These are phyloP conservation scores for Musa balbisiana DNA, from an alignment of 202 grass and related monocot genomes.

Conservation along the genomic window DNA sequence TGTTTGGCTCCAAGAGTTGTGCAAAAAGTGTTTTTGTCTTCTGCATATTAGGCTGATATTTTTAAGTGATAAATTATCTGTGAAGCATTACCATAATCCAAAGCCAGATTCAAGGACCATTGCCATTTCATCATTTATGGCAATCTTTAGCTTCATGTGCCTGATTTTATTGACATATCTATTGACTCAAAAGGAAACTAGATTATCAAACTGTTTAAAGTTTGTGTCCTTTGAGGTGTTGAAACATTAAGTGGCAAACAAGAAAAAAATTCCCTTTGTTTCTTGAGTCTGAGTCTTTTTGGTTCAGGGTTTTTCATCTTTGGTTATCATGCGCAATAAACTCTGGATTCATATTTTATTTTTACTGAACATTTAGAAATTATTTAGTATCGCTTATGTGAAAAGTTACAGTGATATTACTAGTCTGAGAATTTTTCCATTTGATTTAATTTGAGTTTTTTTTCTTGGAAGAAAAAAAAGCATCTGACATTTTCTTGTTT, in stretches of 20 bases:
- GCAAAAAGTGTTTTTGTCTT: neutral
- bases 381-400: neutral
- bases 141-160: neutral
- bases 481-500: no score
- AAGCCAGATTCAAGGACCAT: neutral
- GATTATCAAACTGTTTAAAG: neutral
- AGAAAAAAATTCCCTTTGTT: neutral
- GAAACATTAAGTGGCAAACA: neutral
- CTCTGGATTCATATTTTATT: neutral
- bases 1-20: neutral
- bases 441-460: neutral
- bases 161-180: neutral
- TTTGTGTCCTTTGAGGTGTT: neutral
- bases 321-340: neutral
- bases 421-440: neutral
- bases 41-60: neutral
- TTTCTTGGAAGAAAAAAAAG: neutral
- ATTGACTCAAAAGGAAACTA: neutral
- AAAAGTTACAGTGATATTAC: neutral
- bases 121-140: neutral
- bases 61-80: neutral
- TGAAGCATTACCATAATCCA: neutral
- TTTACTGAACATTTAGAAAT: neutral
- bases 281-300: neutral
- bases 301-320: neutral